Conservation (phyloP, 306 rosid genomes). For the Abrus pulchellus region DNA sequence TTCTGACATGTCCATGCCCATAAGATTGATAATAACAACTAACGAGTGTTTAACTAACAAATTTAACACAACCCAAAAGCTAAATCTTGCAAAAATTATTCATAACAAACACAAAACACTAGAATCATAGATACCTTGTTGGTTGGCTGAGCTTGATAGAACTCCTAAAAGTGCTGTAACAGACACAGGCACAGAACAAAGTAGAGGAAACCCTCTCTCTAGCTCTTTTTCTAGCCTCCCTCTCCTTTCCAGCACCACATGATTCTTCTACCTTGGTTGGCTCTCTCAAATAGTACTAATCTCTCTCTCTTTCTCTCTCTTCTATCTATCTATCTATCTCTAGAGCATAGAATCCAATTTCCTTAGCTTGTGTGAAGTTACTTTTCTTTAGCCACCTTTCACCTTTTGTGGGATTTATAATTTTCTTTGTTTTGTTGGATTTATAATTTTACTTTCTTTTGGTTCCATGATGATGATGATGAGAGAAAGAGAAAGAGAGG, state of each 20-base stretch:
- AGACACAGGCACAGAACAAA: conserved; percentile 39
- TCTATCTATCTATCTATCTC: conserved; percentile 1
- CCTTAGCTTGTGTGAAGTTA: conserved; percentile 57
- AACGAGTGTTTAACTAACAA: neutral
- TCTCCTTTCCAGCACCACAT: conserved; percentile 63
- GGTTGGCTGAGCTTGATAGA: conserved; percentile 43
- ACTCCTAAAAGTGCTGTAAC: conserved; percentile 28
- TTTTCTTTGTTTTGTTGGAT: conserved; percentile 62
- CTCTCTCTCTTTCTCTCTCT: conserved; percentile 6
- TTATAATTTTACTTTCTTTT: conserved; percentile 53
- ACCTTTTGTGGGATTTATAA: conserved; percentile 66
- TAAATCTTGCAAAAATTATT: conserved; percentile 17
- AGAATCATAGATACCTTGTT: conserved; percentile 52
- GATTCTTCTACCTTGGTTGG: conserved; percentile 44
- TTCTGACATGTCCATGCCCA: conserved; percentile 42
- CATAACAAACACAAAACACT: conserved; percentile 36
- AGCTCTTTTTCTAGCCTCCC: conserved; percentile 47
- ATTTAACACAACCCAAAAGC: conserved; percentile 29
- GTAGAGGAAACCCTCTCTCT: conserved; percentile 32
- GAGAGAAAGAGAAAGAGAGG: conserved; percentile 52
- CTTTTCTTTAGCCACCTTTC: conserved; percentile 70
- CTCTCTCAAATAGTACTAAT: conserved; percentile 3
- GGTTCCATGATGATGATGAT: conserved; percentile 63
- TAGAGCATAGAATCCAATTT: conserved; percentile 62
- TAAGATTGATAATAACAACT: conserved; percentile 32